Conservation (phyloP, 768 basidiomycete species). For the Xerocomellus dryophilus region DNA sequence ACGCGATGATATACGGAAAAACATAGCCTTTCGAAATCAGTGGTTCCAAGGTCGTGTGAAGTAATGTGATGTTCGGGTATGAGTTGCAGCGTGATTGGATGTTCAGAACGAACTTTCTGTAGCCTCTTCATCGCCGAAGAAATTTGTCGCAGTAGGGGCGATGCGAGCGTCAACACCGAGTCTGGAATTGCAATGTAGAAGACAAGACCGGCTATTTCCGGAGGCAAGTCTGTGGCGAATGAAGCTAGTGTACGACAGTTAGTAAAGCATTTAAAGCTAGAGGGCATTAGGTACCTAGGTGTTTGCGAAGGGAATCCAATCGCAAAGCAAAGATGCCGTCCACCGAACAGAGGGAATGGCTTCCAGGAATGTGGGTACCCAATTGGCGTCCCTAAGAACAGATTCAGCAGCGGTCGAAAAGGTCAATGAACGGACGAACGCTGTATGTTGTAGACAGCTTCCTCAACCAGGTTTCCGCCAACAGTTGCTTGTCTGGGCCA, state of each 20-base stretch:
- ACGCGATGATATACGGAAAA: slow-evolving; percentile 72
- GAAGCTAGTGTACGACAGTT: slow-evolving; percentile 36
- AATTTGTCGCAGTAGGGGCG: slow-evolving; percentile 65
- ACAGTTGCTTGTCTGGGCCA: slow-evolving; percentile 42
- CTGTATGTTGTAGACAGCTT: slow-evolving; percentile 52
- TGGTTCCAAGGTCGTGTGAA: slow-evolving; percentile 23
- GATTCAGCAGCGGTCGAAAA: slow-evolving; percentile 12
- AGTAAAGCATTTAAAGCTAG: not conserved
- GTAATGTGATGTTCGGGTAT: slow-evolving; percentile 64
- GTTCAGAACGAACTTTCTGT: slow-evolving; percentile 42
- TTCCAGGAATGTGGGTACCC: slow-evolving; percentile 55
- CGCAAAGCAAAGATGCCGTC: slow-evolving; percentile 63
- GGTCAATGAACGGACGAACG: slow-evolving; percentile 40
- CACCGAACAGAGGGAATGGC: slow-evolving; percentile 41
- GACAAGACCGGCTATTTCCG: slow-evolving; percentile 44
- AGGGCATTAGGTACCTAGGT: slow-evolving; percentile 43
- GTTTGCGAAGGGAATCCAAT: slow-evolving; percentile 71
- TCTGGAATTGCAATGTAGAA: slow-evolving; percentile 69
- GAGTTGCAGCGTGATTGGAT: slow-evolving; percentile 65
- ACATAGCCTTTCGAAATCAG: slow-evolving; percentile 49
- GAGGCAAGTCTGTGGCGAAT: slow-evolving; percentile 45
- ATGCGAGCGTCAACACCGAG: slow-evolving; percentile 58
- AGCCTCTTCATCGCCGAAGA: slow-evolving; percentile 61
- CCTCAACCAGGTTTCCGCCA: slow-evolving; percentile 60
- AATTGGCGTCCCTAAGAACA: slow-evolving; percentile 53